phyloP scores from a whole-genome alignment of 768 basidiomycete genomes.

The Galerina sulciceps region DNA sequence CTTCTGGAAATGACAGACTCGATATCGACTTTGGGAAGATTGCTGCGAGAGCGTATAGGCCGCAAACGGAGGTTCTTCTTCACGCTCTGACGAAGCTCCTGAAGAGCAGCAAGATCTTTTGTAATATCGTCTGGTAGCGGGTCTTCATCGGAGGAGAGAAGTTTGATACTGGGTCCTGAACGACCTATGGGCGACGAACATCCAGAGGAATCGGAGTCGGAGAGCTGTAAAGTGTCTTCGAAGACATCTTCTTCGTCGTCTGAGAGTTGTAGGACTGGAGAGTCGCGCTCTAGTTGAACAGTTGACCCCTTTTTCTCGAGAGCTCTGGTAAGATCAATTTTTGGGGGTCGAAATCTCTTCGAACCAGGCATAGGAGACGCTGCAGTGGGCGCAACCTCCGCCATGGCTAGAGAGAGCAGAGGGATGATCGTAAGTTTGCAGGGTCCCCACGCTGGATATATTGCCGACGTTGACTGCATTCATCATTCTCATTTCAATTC shows the following conservation, averaged over 20 bases:
- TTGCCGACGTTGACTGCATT: background rate
- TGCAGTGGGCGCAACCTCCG: conserved; percentile 3
- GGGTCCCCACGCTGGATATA: background rate
- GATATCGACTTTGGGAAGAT: conserved; percentile 49
- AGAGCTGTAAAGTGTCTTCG: conserved; percentile 43
- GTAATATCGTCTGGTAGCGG: conserved; percentile 62
- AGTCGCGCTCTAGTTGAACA: conserved; percentile 41
- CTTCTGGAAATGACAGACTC: conserved; percentile 31
- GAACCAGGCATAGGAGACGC: conserved; percentile 13
- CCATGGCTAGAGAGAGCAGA: conserved; percentile 3
- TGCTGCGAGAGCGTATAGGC: conserved; percentile 66
- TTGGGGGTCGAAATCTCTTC: conserved; percentile 55
- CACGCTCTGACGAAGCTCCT: conserved; percentile 70
- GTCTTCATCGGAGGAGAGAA: conserved; percentile 38
- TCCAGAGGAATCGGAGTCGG: conserved; percentile 39
- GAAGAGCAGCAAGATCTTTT: conserved; percentile 69
- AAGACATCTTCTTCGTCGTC: conserved; percentile 41
- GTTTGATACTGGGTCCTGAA: conserved; percentile 33
- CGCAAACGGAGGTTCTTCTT: conserved; percentile 79
- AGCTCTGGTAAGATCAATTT: conserved; percentile 47
- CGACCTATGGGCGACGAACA: conserved; percentile 30
- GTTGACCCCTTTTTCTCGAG: conserved; percentile 34
- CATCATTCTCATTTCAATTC: background rate
- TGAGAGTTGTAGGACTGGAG: conserved; percentile 28
- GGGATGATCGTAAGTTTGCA: background rate